Evolutionary conservation across 2,329 filamentous ascomycete species (phyloP).

Genomic region (Colletotrichum sojae): DNA sequence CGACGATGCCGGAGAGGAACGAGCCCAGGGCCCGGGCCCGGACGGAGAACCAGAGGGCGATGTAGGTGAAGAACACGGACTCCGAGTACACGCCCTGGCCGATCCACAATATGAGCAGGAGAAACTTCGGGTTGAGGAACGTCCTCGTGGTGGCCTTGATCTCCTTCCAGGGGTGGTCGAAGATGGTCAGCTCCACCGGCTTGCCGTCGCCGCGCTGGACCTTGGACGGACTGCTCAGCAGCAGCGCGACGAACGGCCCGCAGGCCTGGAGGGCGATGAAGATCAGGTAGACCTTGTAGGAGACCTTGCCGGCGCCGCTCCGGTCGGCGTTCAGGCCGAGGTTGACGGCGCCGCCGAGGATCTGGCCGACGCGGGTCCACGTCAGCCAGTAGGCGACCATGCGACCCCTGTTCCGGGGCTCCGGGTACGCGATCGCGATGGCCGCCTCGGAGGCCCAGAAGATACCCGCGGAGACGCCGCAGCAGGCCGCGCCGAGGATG

Average conservation of each 20-base stretch:
- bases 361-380: slow-evolving; percentile 68
- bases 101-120: slow-evolving; percentile 65
- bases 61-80: slow-evolving; percentile 55
- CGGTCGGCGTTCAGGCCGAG: slow-evolving; percentile 62
- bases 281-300: slow-evolving; percentile 57
- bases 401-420: slow-evolving; percentile 72
- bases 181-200: slow-evolving; percentile 51
- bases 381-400: slow-evolving; percentile 76
- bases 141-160: slow-evolving; percentile 67
- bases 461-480: slow-evolving; percentile 55
- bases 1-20: slow-evolving; percentile 67
- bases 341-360: slow-evolving; percentile 66
- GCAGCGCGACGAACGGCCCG: slow-evolving; percentile 59
- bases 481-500: slow-evolving; percentile 57
- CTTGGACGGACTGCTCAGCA: slow-evolving; percentile 62
- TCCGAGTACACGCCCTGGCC: slow-evolving; percentile 60
- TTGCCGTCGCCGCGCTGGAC: slow-evolving; percentile 58
- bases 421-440: slow-evolving; percentile 67
- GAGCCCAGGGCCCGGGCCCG: slow-evolving; percentile 62
- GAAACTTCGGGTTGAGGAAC: slow-evolving; percentile 58
- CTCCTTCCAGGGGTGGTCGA: slow-evolving; percentile 65
- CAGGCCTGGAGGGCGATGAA: slow-evolving; percentile 61
- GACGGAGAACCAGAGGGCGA: slow-evolving; percentile 68
- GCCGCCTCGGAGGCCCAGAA: slow-evolving; percentile 54
- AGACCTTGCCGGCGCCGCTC: slow-evolving; percentile 60